These are phyloP conservation scores for Raffaelea arxii DNA, from an alignment of 2,329 filamentous ascomycete species.

Conservation along the genomic window DNA sequence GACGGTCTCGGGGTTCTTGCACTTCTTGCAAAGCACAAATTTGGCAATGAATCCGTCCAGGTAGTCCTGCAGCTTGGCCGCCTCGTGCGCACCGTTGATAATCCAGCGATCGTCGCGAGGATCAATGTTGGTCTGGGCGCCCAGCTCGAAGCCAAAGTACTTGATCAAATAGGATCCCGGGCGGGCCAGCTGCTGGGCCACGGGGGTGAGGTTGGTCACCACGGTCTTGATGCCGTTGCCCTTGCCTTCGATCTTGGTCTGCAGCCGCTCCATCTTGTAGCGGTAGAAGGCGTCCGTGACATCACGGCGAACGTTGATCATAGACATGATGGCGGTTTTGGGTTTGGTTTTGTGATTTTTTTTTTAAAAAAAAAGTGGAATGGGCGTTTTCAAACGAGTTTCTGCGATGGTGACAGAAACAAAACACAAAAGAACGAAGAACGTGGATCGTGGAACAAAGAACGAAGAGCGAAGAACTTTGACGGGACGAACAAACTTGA, in stretches of 20 bases:
- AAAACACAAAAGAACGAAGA: background rate
- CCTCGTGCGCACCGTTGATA: conserved; percentile 97
- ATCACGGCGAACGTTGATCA: conserved; percentile 97
- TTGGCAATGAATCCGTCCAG: conserved; percentile 97
- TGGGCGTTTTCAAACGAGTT: too few species aligned
- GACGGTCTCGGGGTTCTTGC: conserved; percentile 98
- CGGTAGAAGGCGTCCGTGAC: conserved; percentile 98
- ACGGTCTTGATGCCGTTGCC: conserved; percentile 99
- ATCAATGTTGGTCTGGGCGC: conserved; percentile 96
- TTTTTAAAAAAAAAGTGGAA: too few species aligned
- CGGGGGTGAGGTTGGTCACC: conserved; percentile 90
- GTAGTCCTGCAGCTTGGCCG: conserved; percentile 91
- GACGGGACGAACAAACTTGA: too few species aligned
- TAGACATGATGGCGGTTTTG: conserved; percentile 70
- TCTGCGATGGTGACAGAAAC: too few species aligned
- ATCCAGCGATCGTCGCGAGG: conserved; percentile 98
- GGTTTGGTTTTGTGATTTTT: too few species aligned
- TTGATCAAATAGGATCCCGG: conserved; percentile 96
- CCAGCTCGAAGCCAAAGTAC: conserved; percentile 98
- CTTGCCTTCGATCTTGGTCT: conserved; percentile 99
- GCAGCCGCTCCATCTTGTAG: conserved; percentile 99
- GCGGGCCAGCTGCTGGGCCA: conserved; percentile 83
- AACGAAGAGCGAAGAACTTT: too few species aligned
- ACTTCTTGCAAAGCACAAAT: conserved; percentile 99
- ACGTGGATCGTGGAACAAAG: background rate